These are phyloP conservation scores for Populus euphratica DNA, from an alignment of 345 rosid genomes.

Conservation along the genomic window DNA sequence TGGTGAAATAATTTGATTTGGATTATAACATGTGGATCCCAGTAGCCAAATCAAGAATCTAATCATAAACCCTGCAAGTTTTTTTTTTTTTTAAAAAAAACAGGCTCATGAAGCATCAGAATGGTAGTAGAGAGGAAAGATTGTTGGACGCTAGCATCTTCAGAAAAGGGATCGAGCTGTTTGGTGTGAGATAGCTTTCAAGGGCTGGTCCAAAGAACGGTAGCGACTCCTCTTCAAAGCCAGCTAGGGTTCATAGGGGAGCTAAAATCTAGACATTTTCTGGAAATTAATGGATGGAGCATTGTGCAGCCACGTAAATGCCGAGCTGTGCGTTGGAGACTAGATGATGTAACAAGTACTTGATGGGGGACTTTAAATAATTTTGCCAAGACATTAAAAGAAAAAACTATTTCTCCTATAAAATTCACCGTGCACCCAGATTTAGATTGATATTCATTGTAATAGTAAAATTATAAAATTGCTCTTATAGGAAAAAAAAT, in stretches of 20 bases:
- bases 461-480: too few relatives aligned
- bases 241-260: not conserved
- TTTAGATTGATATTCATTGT: too few relatives aligned
- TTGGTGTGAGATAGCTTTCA: conserved; percentile 33
- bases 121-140: not conserved
- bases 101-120: not conserved
- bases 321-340: not conserved
- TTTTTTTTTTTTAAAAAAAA: not conserved
- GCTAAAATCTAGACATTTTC: not conserved
- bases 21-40: conserved; percentile 21
- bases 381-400: not conserved
- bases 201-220: not conserved
- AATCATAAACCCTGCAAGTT: conserved; percentile 16
- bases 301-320: conserved; percentile 15
- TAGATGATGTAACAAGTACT: not conserved
- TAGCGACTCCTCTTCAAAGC: not conserved
- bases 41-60: conserved; percentile 12
- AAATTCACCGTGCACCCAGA: too few relatives aligned
- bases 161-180: not conserved
- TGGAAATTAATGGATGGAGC: not conserved
- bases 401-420: too few relatives aligned
- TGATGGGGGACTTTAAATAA: not conserved
- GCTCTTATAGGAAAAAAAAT: too few relatives aligned
- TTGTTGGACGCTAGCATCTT: not conserved
- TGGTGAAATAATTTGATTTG: conserved; percentile 10